Conservation (phyloP, 2,329 filamentous ascomycete species). For the Claviceps paspali region DNA sequence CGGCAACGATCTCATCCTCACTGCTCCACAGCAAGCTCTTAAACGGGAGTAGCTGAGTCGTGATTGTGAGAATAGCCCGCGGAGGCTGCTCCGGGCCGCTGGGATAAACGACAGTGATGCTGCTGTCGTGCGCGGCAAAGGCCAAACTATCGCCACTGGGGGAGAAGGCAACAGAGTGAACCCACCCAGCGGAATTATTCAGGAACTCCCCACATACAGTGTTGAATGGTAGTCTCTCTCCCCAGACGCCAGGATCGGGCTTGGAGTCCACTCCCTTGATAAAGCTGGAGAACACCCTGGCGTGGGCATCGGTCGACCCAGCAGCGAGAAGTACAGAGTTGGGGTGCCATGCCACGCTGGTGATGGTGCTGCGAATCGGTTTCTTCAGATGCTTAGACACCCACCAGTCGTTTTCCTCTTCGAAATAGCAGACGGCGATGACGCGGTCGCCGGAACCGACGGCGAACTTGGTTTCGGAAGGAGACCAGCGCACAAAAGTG, state of each 20-base stretch:
- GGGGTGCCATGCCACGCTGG: constrained; percentile 88
- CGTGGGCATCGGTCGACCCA: constrained; percentile 93
- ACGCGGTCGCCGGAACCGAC: constrained; percentile 91
- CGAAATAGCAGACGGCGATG: constrained; percentile 96
- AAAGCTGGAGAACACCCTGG: constrained; percentile 85
- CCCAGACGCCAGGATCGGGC: constrained; percentile 81
- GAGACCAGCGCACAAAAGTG: constrained; percentile 94
- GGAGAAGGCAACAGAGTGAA: constrained; percentile 86
- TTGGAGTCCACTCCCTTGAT: constrained; percentile 86
- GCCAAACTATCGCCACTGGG: constrained; percentile 86
- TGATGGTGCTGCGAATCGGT: constrained; percentile 93
- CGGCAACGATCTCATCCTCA: constrained; percentile 87
- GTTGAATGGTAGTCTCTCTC: constrained; percentile 91
- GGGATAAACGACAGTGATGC: constrained; percentile 91
- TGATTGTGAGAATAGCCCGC: constrained; percentile 75
- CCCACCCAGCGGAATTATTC: constrained; percentile 94
- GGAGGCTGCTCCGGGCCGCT: constrained; percentile 82
- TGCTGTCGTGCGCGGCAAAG: constrained; percentile 90
- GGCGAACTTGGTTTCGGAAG: constrained; percentile 92
- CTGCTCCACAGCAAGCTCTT: constrained; percentile 84
- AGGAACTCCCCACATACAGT: constrained; percentile 94
- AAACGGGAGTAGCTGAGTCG: constrained; percentile 81
- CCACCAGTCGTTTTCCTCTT: constrained; percentile 99
- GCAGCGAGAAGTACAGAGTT: constrained; percentile 92
- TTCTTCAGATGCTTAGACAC: constrained; percentile 99